phyloP scores from a whole-genome alignment of 305 asterid genomes.

The Coffea humblotiana region DNA sequence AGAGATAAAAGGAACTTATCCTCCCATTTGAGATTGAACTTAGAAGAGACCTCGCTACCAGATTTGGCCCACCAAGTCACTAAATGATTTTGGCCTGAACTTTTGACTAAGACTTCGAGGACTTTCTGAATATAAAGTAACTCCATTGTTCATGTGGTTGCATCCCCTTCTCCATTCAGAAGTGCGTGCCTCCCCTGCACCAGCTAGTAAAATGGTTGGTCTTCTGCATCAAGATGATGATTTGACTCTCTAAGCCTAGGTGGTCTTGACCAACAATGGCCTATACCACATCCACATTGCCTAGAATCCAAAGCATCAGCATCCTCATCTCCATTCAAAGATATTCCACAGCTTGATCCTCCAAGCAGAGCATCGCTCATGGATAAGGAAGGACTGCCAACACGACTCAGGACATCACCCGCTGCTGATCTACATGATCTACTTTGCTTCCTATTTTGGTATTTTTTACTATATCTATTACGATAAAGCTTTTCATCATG shows the following conservation, averaged over 20 bases:
- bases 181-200: constrained; percentile 18
- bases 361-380: constrained; percentile 31
- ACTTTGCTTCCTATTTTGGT: constrained; percentile 30
- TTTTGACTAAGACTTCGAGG: constrained; percentile 61
- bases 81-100: constrained; percentile 66
- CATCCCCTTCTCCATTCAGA: constrained; percentile 29
- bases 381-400: constrained; percentile 49
- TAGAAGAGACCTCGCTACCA: constrained; percentile 51
- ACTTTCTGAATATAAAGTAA: constrained; percentile 38
- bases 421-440: constrained; percentile 36
- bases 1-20: constrained; percentile 57
- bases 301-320: constrained; percentile 48
- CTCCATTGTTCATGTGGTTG: constrained; percentile 30
- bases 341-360: constrained; percentile 29
- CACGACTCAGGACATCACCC: constrained; percentile 40
- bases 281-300: constrained; percentile 69
- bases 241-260: constrained; percentile 45
- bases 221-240: constrained; percentile 41
- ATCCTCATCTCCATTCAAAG: constrained; percentile 45
- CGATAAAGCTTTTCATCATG: constrained; percentile 25
- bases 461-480: constrained; percentile 26
- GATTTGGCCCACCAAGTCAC: constrained; percentile 68
- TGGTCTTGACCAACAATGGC: constrained; percentile 71
- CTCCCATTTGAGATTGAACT: constrained; percentile 43
- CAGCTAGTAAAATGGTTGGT: constrained; percentile 51